Evolutionary conservation across 768 basidiomycete species (phyloP), one percentile per base, ranked within the genome.

Genomic region (Epithele typhae): DNA sequence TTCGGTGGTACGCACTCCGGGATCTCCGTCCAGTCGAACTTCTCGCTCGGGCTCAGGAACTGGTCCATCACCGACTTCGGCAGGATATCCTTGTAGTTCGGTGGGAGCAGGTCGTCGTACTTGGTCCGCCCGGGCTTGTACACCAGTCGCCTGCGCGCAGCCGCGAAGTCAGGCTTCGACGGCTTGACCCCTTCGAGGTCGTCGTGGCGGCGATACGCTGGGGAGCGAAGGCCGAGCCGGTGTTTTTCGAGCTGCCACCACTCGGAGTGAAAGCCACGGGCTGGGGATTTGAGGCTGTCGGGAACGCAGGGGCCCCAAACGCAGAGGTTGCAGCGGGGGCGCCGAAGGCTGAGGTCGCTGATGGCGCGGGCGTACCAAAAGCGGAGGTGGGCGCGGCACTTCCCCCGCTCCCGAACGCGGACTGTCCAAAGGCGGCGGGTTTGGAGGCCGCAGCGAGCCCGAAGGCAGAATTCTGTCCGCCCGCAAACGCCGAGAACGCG

Each of bases 1-100:
- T 76, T 55, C 8, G 85, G 87, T 32, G 87, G 87, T 46, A 82
- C 69, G 79, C 81, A 87, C 48, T 86, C 84, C 1, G 87, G 87
- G 38, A 90, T 72, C 49, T 75, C 74, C 60, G 81, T 78, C 73
- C 78, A 84, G 57, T 79, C 79, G 55, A 89, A 90, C 63, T 65
- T 78, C 44, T 68, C 65, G 17, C 46, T 64, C 41, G 43, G 42
- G 18, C 39, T 43, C 52, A 67, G 58, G 56, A 87, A 88, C 33
- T 81, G 80, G 5, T 75, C 73, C 55, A 70, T 60, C 43, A 69
- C 76, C 5, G 56, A 58, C 39, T 67, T 58, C 2, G 87, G 84
- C 21, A 88, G 54, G 17, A 76, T 60, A 41, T 76, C 65, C 27
- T 68, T 49, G 62, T 89, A 90, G 53, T 81, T 72, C n/a, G 56